phyloP scores from a whole-genome alignment of 139 green algal species.

The Chlamydomonas schloesseri region DNA sequence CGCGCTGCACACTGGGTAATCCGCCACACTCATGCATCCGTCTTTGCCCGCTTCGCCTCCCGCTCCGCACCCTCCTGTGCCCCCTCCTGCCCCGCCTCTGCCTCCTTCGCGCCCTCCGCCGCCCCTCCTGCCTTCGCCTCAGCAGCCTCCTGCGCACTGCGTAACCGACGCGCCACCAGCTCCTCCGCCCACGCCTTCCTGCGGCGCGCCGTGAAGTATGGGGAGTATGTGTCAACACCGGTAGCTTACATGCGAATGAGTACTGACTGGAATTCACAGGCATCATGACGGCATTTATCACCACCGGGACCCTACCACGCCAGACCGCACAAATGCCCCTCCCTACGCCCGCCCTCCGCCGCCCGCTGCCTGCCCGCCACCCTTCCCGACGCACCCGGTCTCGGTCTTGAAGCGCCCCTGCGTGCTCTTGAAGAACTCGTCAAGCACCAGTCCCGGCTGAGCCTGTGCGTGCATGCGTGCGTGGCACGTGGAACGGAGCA shows the following conservation, averaged over 20 bases:
- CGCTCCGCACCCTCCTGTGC: neutral
- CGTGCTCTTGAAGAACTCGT: constrained; percentile 93
- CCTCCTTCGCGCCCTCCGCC: neutral
- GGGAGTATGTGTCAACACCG: neutral
- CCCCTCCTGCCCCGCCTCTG: neutral
- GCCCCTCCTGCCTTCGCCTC: too few species aligned
- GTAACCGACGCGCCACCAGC: neutral
- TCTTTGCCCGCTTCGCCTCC: neutral
- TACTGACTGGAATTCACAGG: neutral
- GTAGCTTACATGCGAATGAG: neutral
- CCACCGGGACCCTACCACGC: too few species aligned
- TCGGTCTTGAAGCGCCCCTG: constrained; percentile 81
- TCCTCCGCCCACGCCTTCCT: constrained; percentile 42
- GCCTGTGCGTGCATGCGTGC: neutral
- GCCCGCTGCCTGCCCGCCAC: too few species aligned
- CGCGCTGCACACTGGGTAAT: too few species aligned
- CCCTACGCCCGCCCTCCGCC: neutral
- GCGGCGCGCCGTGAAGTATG: neutral
- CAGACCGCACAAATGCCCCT: too few species aligned
- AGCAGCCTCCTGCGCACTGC: neutral
- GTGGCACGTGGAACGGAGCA: neutral
- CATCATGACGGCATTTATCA: too few species aligned
- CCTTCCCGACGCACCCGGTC: constrained; percentile 54
- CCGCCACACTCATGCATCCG: too few species aligned
- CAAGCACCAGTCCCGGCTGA: constrained; percentile 70